Evolutionary conservation across 2,329 filamentous ascomycete genomes (phyloP), one percentile per base, ranked within the genome.

Genomic region (Calonectria ilicicola): DNA sequence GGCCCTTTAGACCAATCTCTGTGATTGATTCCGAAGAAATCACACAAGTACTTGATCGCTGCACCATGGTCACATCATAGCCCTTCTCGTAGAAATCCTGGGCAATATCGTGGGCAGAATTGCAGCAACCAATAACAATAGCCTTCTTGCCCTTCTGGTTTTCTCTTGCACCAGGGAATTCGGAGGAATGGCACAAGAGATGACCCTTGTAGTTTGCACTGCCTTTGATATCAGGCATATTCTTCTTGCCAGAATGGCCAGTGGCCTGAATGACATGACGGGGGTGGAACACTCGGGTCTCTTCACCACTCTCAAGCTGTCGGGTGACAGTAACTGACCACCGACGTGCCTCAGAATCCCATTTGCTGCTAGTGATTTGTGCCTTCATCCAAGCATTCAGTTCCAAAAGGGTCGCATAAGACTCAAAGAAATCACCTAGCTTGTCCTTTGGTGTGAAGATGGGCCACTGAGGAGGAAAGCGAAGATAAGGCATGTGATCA

Each of bases 401-500:
- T 76, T 94, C 93, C 19, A 94, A 85, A 0, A 91, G 82, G 6
- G 85, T 87, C 0, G 88, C 92, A 74, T 94, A 94, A 0, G 88
- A 84, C 75, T 93, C 92, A 72, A 94, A 91, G 82, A 91, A 94
- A 49, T 93, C 91, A 2, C 87, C 93, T 0, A 94, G 84, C 78
- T 94, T 94, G 80, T 94, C 92, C 78, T 94, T 94, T 7, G 92
- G 91, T 0, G 92, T 93, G 81, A 93, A 94, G 27, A 93, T 83
- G 5, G 92, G 92, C 92, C 92, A 94, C 67, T 88, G 87, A 0
- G 87, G 79, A 0, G 92, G 93, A 78, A 94, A 94, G 0, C 84
- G 83, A 4, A 94, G 76, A 80, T 93, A 94, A 0, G 92, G 90
- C 84, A 93, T 84, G 76, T 91, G 89, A 63, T 89, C 87, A 71